phyloP scores from a whole-genome alignment of 2,329 filamentous ascomycete genomes.

The Colletotrichum sojae region DNA sequence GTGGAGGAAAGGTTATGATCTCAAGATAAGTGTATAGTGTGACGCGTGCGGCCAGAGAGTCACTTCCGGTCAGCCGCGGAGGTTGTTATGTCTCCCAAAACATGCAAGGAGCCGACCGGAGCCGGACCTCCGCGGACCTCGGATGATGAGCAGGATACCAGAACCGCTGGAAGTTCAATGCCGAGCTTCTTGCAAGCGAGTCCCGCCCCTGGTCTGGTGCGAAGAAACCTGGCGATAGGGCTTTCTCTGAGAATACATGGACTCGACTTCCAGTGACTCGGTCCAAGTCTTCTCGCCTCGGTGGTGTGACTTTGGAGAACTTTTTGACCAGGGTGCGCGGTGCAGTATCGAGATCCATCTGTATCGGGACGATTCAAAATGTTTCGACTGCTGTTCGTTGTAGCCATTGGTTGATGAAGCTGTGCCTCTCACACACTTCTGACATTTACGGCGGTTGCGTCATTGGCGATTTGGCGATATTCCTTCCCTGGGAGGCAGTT shows the following conservation, averaged over 20 bases:
- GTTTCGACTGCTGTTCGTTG: not conserved
- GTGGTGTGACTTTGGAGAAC: not conserved
- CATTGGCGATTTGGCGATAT: no score
- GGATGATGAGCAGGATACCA: not conserved
- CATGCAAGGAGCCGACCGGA: not conserved
- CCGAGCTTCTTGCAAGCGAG: not conserved
- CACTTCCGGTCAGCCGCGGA: not conserved
- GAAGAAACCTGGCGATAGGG: not conserved
- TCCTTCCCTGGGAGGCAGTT: no score
- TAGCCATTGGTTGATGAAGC: no score
- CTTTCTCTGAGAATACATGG: not conserved
- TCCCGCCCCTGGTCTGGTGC: not conserved
- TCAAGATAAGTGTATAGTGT: no score
- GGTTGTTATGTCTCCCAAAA: not conserved
- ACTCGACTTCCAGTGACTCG: not conserved
- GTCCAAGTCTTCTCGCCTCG: not conserved
- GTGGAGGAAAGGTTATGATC: not conserved
- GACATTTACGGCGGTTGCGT: no score
- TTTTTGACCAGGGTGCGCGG: no score
- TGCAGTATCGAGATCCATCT: not conserved
- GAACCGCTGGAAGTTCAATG: not conserved
- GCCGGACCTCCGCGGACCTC: slow-evolving; percentile 1
- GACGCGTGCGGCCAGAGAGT: not conserved
- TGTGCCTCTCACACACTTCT: no score
- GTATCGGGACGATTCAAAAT: not conserved